Conservation (phyloP, 116 monocot species). For the Papilionanthe hybrid region DNA sequence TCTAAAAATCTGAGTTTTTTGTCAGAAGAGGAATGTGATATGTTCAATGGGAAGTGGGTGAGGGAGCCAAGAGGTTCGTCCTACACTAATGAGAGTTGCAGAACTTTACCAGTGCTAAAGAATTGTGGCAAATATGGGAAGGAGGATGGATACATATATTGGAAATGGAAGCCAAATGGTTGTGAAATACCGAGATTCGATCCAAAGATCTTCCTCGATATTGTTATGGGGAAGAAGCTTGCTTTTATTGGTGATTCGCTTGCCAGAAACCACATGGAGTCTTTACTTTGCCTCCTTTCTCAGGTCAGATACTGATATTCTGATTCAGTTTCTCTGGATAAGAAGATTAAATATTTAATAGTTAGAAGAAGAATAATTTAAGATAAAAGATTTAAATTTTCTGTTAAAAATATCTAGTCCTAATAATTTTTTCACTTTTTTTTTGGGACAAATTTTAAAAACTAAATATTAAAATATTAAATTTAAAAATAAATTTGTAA, state of each 20-base stretch:
- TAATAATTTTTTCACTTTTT: too few species aligned
- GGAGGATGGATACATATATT: slow-evolving; percentile 28
- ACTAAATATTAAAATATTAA: too few species aligned
- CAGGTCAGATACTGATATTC: slow-evolving; percentile 8
- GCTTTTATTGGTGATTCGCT: slow-evolving; percentile 22
- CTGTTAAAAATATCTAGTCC: too few species aligned
- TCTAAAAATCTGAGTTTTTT: too few species aligned
- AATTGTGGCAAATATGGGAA: slow-evolving; percentile 47
- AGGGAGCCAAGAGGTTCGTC: slow-evolving; percentile 13
- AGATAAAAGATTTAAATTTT: too few species aligned
- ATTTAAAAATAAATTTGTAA: too few species aligned
- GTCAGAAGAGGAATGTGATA: slow-evolving; percentile 7
- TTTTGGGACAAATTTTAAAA: too few species aligned
- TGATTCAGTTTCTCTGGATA: too few species aligned
- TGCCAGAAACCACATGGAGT: slow-evolving; percentile 23
- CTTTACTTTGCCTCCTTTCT: slow-evolving; percentile 20
- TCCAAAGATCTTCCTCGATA: slow-evolving; percentile 15
- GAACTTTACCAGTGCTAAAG: slow-evolving; percentile 23
- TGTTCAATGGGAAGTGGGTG: slow-evolving; percentile 18
- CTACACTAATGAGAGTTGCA: slow-evolving; percentile 32
- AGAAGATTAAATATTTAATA: too few species aligned
- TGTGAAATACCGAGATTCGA: slow-evolving; percentile 27
- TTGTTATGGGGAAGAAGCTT: slow-evolving; percentile 19
- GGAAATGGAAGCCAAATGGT: slow-evolving; percentile 37
- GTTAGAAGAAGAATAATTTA: too few species aligned